Evolutionary conservation across 495 filamentous ascomycete species (phyloP), one percentile per base, ranked within the genome.

Genomic region (Hypoxylon perforatum): DNA sequence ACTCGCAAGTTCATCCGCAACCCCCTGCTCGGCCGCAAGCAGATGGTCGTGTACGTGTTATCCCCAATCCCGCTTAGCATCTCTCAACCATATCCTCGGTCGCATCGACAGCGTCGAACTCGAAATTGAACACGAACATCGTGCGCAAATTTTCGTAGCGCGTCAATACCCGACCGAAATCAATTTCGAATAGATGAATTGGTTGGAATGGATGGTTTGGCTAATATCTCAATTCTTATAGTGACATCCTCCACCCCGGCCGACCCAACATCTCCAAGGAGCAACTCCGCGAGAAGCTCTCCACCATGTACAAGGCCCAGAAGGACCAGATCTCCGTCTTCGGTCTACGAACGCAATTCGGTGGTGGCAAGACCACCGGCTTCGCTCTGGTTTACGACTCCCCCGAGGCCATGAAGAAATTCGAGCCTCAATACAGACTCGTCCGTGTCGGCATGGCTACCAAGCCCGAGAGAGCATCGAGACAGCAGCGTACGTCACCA

Each of bases 1-100:
- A 99, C 96, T 81, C 94, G 96, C 91, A 99, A 99, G 87, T 99
- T 99, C 92, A 96, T 98, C 82, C 91, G 93, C 84, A 99, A 99
- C 87, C 91, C 96, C 78, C 92, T 99, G 78, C 91, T 99, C 71
- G 94, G 88, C 76, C 91, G 94, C 77, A 97, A 95, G 87, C 96
- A 99, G 89, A 98, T 99, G 95, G 96, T 99, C 84, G 92, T 98
- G 95, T 99, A 94, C 88, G 96, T 91, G 54, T n/a, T 48, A 62
- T 51, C 33, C 12, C 72, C 70, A 72, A 28, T 28, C 25, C 25
- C 25, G 25, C 30, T 28, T 70, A 47, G 62, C 45, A 50, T 61
- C 55, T 12, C 22, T 23, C 30, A 17, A 28, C 25, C 25, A 28
- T 7, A 3, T 3, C 25, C 25, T 28, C 11, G 28, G 18, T 42